Evolutionary conservation across 2,329 filamentous ascomycete species (phyloP).

Genomic region (Colletotrichum cordylinicola): DNA sequence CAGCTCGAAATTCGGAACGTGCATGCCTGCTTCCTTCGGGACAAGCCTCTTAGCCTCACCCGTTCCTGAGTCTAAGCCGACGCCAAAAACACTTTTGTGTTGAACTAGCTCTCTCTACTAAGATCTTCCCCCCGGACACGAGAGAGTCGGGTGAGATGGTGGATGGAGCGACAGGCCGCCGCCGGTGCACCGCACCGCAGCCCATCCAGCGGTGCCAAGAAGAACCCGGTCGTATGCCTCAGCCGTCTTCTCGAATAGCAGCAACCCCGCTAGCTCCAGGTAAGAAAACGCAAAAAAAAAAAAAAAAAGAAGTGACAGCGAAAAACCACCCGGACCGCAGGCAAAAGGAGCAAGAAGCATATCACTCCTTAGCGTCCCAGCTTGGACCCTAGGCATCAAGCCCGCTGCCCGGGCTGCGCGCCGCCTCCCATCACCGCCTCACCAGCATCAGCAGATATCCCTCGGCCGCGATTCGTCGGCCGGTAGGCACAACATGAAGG

Average conservation of each 20-base stretch:
- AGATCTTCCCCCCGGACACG: neutral
- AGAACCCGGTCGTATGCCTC: neutral
- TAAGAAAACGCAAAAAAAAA: neutral
- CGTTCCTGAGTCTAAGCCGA: neutral
- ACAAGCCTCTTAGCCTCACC: neutral
- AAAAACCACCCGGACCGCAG: neutral
- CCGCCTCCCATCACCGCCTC: neutral
- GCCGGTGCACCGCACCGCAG: neutral
- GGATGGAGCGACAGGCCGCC: neutral
- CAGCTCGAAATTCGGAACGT: neutral
- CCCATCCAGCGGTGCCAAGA: neutral
- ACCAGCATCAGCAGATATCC: neutral
- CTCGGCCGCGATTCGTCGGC: neutral
- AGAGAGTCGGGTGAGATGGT: neutral
- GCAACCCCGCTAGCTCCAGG: neutral
- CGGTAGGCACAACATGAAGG: fast-evolving
- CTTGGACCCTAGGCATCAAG: neutral
- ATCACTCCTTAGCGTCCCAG: neutral
- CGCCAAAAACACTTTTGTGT: neutral
- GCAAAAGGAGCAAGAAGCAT: neutral
- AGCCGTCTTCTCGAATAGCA: neutral
- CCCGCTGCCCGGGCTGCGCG: neutral
- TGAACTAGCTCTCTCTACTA: neutral
- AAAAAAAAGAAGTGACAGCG: neutral
- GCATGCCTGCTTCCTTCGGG: conserved; percentile 6